These are phyloP conservation scores for Blumeriella jaapii DNA, from an alignment of 2,329 filamentous ascomycete genomes.

Conservation along the genomic window DNA sequence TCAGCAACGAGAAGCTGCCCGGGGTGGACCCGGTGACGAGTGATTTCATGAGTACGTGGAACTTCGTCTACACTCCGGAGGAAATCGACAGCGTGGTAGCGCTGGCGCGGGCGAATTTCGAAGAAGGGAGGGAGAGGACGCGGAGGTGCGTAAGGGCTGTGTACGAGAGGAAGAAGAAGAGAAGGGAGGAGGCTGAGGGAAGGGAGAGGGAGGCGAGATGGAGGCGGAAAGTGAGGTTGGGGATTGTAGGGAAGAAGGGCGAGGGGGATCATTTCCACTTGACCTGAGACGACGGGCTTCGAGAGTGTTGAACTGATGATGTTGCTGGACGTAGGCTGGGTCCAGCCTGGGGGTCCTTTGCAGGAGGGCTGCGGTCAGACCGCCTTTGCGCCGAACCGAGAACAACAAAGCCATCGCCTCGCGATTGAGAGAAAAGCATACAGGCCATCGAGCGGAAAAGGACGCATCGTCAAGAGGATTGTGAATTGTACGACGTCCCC, in stretches of 20 bases:
- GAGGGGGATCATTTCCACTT: conserved; percentile 54
- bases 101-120: conserved; percentile 77
- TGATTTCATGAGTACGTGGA: conserved; percentile 93
- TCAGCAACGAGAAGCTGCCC: conserved; percentile 68
- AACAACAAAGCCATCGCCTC: too few species aligned
- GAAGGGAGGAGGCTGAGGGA: conserved; percentile 43
- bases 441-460: too few species aligned
- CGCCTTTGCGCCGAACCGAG: too few species aligned
- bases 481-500: too few species aligned
- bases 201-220: conserved; percentile 31
- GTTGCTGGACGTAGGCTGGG: too few species aligned
- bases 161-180: conserved; percentile 78
- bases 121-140: conserved; percentile 69
- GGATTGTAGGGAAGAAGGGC: conserved; percentile 43
- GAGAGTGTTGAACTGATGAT: too few species aligned
- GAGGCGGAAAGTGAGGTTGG: conserved; percentile 37
- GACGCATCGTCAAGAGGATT: too few species aligned
- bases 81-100: conserved; percentile 78
- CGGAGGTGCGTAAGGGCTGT: conserved; percentile 72
- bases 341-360: too few species aligned
- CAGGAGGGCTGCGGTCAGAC: too few species aligned
- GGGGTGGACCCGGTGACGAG: conserved; percentile 73
- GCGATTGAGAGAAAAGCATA: too few species aligned
- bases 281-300: conserved; percentile 33
- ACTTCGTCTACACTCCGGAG: conserved; percentile 88